Percentiles rank a stretch among this genome's conserved stretches.
Evolutionary conservation across 202 grass and related monocot genomes (phyloP).

Genomic region (Digitaria exilis): DNA sequence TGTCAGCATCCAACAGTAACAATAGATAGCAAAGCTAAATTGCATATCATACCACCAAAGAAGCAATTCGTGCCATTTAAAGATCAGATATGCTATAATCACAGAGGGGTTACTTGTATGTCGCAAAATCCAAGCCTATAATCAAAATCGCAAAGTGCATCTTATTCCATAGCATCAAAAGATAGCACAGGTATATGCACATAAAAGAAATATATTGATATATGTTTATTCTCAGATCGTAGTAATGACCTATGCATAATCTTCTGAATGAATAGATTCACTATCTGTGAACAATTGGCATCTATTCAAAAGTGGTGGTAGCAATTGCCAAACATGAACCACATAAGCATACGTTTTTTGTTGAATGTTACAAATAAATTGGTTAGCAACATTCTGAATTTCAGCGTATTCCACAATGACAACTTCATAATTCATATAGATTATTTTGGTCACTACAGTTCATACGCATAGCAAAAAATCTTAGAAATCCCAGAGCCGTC

Average conservation of each 20-base stretch:
- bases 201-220: neutral
- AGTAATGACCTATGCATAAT: too few relatives aligned
- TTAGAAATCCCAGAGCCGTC: neutral
- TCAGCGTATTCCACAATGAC: neutral
- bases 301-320: too few relatives aligned
- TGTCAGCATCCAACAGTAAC: neutral
- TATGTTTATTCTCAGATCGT: too few relatives aligned
- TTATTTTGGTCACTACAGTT: neutral
- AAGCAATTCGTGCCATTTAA: constrained; percentile 14
- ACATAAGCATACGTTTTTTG: neutral
- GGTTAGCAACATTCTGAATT: neutral
- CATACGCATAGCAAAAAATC: neutral
- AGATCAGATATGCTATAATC: neutral
- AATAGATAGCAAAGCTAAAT: neutral
- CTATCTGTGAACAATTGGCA: too few relatives aligned
- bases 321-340: too few relatives aligned
- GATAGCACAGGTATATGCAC: neutral
- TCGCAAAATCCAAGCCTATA: neutral
- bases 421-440: neutral
- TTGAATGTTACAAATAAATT: neutral
- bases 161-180: neutral
- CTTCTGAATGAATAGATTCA: too few relatives aligned
- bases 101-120: neutral
- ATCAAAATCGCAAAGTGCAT: neutral
- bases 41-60: neutral